Evolutionary conservation across 306 rosid genomes (phyloP).

Genomic region (Vigna reflexopilosa): DNA sequence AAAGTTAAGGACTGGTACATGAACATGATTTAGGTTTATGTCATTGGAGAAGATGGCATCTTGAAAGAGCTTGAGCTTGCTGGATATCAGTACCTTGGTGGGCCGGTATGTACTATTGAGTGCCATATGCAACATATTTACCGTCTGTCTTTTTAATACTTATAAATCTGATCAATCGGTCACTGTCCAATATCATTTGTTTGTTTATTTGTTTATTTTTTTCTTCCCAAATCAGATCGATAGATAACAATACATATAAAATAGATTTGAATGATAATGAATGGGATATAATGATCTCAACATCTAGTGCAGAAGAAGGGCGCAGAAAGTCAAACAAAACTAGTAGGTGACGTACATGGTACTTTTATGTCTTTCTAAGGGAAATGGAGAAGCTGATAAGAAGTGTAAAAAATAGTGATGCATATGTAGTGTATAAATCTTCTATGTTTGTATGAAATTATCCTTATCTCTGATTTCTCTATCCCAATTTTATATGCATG

Average conservation of each 20-base stretch:
- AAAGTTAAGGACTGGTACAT: slow-evolving; percentile 45
- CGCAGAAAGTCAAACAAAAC: background rate
- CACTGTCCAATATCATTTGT: slow-evolving; percentile 21
- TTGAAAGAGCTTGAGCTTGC: slow-evolving; percentile 99
- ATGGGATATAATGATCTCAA: slow-evolving; percentile 24
- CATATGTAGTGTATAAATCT: background rate
- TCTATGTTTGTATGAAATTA: slow-evolving; percentile 6
- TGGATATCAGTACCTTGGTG: slow-evolving; percentile 94
- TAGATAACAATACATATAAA: background rate
- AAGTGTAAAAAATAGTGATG: background rate
- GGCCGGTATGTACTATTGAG: slow-evolving; percentile 70
- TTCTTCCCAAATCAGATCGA: slow-evolving; percentile 14
- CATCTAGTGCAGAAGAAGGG: slow-evolving; percentile 7
- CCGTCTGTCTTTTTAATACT: slow-evolving; percentile 9
- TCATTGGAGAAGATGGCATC: slow-evolving; percentile 98
- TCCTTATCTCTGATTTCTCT: background rate
- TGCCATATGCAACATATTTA: slow-evolving; percentile 13
- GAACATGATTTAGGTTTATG: slow-evolving; percentile 74
- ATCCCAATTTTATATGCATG: slow-evolving; percentile 1
- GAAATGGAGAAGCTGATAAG: slow-evolving; percentile 18
- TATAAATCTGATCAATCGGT: slow-evolving; percentile 21
- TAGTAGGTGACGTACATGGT: background rate
- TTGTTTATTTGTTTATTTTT: background rate
- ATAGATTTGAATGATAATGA: slow-evolving; percentile 28
- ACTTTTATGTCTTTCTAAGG: slow-evolving; percentile 15